These are phyloP conservation scores for Austroboletus niveus DNA, from an alignment of 1,284 basidiomycete species.

Conservation along the genomic window DNA sequence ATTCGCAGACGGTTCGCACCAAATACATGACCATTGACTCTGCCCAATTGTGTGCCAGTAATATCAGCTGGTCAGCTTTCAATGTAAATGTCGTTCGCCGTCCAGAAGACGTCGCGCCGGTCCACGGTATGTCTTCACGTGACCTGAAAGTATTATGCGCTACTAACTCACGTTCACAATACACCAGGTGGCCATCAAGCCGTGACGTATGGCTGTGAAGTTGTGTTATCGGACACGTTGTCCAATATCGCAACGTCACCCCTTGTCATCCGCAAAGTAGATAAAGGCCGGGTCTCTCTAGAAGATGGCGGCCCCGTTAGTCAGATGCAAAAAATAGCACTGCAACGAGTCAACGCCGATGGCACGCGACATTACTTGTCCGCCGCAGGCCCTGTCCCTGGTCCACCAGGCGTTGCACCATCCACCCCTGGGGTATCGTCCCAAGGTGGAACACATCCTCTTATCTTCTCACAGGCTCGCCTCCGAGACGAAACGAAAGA, in stretches of 20 bases:
- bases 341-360: conserved; percentile 80
- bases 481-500: conserved; percentile 75
- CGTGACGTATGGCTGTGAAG: conserved; percentile 89
- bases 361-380: conserved; percentile 79
- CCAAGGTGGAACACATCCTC: conserved; percentile 75
- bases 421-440: conserved; percentile 67
- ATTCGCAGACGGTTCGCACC: conserved; percentile 94
- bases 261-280: conserved; percentile 88
- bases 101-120: conserved; percentile 53
- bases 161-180: conserved; percentile 41
- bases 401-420: conserved; percentile 63
- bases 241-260: conserved; percentile 86
- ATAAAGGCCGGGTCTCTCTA: conserved; percentile 80
- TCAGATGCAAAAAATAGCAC: conserved; percentile 94
- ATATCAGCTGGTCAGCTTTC: conserved; percentile 90
- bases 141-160: conserved; percentile 41
- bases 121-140: conserved; percentile 57
- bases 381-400: conserved; percentile 78
- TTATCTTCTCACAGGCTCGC: conserved; percentile 74
- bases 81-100: conserved; percentile 81
- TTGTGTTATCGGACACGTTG: conserved; percentile 80
- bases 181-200: conserved; percentile 64
- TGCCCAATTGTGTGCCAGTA: conserved; percentile 81
- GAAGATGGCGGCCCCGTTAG: conserved; percentile 90
- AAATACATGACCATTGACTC: conserved; percentile 95